Base-by-base conservation (phyloP, 371 early-diverging fungal species). In the Amoeboradix gromovi region DNA sequence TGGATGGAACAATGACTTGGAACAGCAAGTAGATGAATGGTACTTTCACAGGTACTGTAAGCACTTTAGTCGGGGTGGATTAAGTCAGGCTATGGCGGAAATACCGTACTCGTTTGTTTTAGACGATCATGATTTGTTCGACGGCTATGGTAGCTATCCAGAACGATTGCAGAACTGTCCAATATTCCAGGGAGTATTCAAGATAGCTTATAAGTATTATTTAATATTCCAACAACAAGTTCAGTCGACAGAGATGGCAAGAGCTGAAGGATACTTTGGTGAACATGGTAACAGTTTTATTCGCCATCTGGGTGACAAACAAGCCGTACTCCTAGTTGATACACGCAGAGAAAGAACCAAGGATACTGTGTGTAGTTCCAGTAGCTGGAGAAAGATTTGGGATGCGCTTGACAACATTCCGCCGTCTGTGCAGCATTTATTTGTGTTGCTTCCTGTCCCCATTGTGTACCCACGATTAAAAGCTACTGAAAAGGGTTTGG, bases 201-300 rank as follows among this genome's bases (percentile, higher is more conserved):
- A 79, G n/a, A 76, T 82, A 66, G 90, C 89, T 1, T 78, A 80
- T 67, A 83, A 85, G n/a, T 88, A 86, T 78, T 90, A 85, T 76
- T 81, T 86, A 31, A 74, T 87, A 65, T 91, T 86, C 79, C 91
- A 91, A 74, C 86, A 86, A 0, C 91, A 90, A 75, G 86, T 86
- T 1, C 12, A 22, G 12, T 87, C 83, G 0, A 73, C 77, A 48
- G 73, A 77, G 27, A 71, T 80, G 66, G 85, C 84, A 1, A 73
- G 77, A 1, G 76, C 76, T 30, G 82, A 88, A 70, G 85, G 83
- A 5, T 81, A 80, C 73, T 81, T 84, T 74, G 84, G 84, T 28
- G 74, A 70, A n/a, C 71, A 70, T 67, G 68, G 82, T 29, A 81
- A 79, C 75, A 67, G 31, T 32, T 78, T 73, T 74, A 70, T 84